phyloP scores from a whole-genome alignment of 2,329 filamentous ascomycete genomes.

The Neopestalotiopsis sp. region DNA sequence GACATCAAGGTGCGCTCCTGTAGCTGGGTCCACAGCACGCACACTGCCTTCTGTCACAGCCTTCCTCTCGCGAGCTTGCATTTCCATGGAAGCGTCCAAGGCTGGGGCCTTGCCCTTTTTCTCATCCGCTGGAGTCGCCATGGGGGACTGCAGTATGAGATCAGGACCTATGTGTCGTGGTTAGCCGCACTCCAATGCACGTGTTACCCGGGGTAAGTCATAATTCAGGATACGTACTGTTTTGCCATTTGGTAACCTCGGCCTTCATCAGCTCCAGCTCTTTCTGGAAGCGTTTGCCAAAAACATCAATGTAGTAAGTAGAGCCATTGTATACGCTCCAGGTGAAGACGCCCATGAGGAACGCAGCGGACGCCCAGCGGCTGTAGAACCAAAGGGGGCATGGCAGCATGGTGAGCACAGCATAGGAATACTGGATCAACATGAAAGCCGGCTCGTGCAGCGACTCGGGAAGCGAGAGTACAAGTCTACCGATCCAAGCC shows the following conservation, averaged over 20 bases:
- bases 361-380: conserved; percentile 76
- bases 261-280: conserved; percentile 88
- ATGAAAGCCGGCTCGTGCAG: conserved; percentile 93
- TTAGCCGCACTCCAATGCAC: background rate
- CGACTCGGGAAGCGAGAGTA: conserved; percentile 74
- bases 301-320: conserved; percentile 98
- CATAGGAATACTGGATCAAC: conserved; percentile 92
- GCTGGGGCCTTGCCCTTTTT: conserved; percentile 25
- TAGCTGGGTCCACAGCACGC: conserved; percentile 32
- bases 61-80: conserved; percentile 14
- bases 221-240: conserved; percentile 49
- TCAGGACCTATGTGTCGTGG: background rate
- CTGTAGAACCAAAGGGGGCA: conserved; percentile 96
- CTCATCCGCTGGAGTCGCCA: conserved; percentile 40
- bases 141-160: conserved; percentile 42
- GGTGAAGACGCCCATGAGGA: conserved; percentile 82
- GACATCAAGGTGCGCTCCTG: conserved; percentile 39
- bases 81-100: conserved; percentile 23
- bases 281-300: conserved; percentile 95
- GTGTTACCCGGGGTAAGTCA: background rate
- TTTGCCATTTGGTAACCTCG: conserved; percentile 90
- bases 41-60: conserved; percentile 27
- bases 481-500: conserved; percentile 84
- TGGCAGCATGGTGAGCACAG: conserved; percentile 89
- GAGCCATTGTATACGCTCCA: conserved; percentile 98